Evolutionary conservation across 495 filamentous ascomycete species (phyloP), one percentile per base, ranked within the genome.

Genomic region (Penicillium lagena): DNA sequence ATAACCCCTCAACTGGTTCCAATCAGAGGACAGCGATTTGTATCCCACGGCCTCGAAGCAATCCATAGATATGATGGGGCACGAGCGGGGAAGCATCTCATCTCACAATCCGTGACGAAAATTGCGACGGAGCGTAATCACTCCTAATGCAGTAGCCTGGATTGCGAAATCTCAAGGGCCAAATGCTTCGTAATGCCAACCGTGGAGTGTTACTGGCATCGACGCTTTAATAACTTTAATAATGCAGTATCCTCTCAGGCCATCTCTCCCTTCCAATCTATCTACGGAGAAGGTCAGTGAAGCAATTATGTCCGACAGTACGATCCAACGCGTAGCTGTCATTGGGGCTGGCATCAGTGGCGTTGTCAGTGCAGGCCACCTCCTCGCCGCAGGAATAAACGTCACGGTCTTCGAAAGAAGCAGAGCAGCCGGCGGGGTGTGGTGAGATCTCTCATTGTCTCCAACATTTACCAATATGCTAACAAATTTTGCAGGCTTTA

Each of bases 281-380:
- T 33, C 32, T 34, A 10, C 32, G 10, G 7, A 34, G 4, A 34
- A 12, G n/a, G 6, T 34, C 32, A 12, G 32, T 11, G n/a, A 12
- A 10, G n/a, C 1, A 1, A 10, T 34, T 12, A 34, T 34, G 13
- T n/a, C 15, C 15, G 35, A 6, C 13, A 59, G 29, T 34, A 68
- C 71, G 63, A 50, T 49, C 2, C 45, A 59, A 32, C 60, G 58
- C 27, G 78, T 85, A 1, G 85, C 81, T 9, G 74, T 88, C 12
- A 82, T 88, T 44, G 85, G 85, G 3, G 82, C 82, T 27, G 83
- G 85, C 8, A 80, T 87, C 34, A 84, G 79, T 43, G 83, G 85
- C 8, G 74, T 88, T 22, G 72, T 73, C 4, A 67, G 79, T 9
- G 80, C 81, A 12, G 80, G 72, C 7, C 79, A 87, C 59, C 66